Base-by-base conservation (phyloP, 2,329 filamentous ascomycete genomes). In the Dactylellina haptotyla region DNA sequence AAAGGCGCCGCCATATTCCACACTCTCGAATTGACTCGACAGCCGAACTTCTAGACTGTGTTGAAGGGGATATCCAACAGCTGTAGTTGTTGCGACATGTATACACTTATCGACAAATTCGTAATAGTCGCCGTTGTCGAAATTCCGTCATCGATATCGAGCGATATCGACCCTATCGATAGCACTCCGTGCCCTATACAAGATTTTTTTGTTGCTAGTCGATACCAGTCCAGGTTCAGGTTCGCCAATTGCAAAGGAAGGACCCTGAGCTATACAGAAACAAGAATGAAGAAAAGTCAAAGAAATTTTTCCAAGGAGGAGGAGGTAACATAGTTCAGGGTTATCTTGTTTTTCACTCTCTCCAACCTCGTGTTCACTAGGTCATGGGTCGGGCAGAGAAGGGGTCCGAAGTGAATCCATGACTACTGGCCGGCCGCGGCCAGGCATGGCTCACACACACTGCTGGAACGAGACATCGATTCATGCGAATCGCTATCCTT, bases 401-500 rank as follows among this genome's bases (percentile, higher is more conserved):
- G n/a, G n/a, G n/a, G n/a, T 57, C 58, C 59, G 51, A 37, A 64
- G 58, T 30, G 43, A 30, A 57, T 51, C 66, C 58, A 71, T 63
- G 57, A 30, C 43, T 23, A 30, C 34, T 14, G 30, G 62, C 59
- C 67, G 53, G 59, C 28, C 41, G 18, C 18, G 41, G 41, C 18
- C 23, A n/a, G n/a, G n/a, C n/a, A n/a, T n/a, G n/a, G n/a, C 58
- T 61, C 54, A 54, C 56, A 51, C 34, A 58, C 58, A 18, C 30
- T 41, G 28, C 41, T 65, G 67, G 59, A 58, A 65, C 59, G 39
- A 65, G 59, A 72, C 59, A 63, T 65, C 58, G 20, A 30, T 53
- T 63, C 34, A 72, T 63, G 56, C 58, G 64, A 37, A 57, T 71
- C 32, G 56, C 46, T 48, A 45, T 28, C 45, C 51, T 54, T 18